These are phyloP conservation scores for Colletotrichum sp. DNA, from an alignment of 2,329 filamentous ascomycete species.

Conservation along the genomic window DNA sequence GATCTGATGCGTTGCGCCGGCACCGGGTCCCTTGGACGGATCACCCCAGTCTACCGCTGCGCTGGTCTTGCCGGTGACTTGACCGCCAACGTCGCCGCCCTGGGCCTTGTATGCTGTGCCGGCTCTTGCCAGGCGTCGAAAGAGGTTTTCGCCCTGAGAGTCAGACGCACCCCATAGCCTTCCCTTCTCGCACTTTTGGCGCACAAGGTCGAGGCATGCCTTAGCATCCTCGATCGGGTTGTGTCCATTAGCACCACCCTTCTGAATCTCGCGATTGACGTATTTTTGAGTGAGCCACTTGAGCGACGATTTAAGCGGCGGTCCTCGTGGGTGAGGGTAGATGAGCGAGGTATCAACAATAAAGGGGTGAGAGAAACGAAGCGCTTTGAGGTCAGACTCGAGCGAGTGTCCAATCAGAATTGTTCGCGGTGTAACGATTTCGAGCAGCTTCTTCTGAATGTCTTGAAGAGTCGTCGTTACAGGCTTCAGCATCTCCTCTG, in stretches of 20 bases:
- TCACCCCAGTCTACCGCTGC: constrained; percentile 92
- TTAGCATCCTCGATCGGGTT: constrained; percentile 92
- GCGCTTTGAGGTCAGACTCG: constrained; percentile 81
- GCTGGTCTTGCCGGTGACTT: constrained; percentile 64
- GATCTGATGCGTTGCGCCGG: constrained; percentile 60
- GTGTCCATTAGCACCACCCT: constrained; percentile 76
- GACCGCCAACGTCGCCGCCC: constrained; percentile 59
- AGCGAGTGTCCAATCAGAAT: constrained; percentile 83
- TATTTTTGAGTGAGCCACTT: constrained; percentile 91
- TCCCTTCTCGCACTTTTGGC: constrained; percentile 94
- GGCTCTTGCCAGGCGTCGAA: constrained; percentile 75
- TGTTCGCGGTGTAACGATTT: constrained; percentile 73
- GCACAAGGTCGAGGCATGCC: constrained; percentile 90
- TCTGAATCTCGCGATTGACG: constrained; percentile 86
- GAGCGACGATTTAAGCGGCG: constrained; percentile 87
- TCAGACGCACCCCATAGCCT: constrained; percentile 84
- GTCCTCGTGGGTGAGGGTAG: constrained; percentile 88
- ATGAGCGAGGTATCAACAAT: constrained; percentile 91
- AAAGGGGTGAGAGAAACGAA: constrained; percentile 89
- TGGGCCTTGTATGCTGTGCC: constrained; percentile 68
- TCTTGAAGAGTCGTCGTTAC: constrained; percentile 85
- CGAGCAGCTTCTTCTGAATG: constrained; percentile 78
- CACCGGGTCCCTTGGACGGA: constrained; percentile 64
- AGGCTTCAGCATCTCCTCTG: constrained; percentile 78
- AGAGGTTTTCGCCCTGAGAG: constrained; percentile 83